phyloP scores from a whole-genome alignment of 2,329 filamentous ascomycete species.

The Stemphylium vesicarium region DNA sequence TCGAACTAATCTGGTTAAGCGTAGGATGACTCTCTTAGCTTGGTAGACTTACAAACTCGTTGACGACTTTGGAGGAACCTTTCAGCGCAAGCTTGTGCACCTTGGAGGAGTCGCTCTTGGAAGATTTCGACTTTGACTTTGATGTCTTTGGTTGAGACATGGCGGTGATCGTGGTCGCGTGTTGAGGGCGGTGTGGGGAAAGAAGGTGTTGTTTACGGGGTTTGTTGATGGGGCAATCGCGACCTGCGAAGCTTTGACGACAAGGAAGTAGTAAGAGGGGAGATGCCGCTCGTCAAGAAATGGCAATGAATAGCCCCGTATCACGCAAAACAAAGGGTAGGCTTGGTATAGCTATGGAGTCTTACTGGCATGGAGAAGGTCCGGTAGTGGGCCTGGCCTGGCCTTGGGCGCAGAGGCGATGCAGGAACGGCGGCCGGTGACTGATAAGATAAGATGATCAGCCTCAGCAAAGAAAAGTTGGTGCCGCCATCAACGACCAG shows the following conservation, averaged over 20 bases:
- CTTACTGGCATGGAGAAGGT: slow-evolving; percentile 4
- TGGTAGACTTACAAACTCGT: slow-evolving; percentile 83
- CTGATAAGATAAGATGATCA: slow-evolving; percentile 33
- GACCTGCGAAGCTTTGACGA: neutral
- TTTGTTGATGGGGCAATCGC: slow-evolving; percentile 42
- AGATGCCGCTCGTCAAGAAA: neutral
- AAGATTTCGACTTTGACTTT: slow-evolving; percentile 43
- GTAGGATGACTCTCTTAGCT: neutral
- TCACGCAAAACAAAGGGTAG: neutral
- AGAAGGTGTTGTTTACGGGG: slow-evolving; percentile 31
- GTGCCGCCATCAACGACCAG: slow-evolving; percentile 3
- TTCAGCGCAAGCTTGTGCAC: slow-evolving; percentile 93
- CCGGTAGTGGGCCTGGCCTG: slow-evolving; percentile 19
- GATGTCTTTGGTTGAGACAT: slow-evolving; percentile 43
- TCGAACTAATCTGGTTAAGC: slow-evolving; percentile 70
- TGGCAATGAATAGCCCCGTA: neutral
- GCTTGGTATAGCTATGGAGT: slow-evolving; percentile 7
- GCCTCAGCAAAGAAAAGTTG: slow-evolving; percentile 12
- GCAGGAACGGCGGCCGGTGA: slow-evolving; percentile 12
- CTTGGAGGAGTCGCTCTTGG: slow-evolving; percentile 75
- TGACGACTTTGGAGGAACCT: slow-evolving; percentile 83
- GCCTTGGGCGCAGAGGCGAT: slow-evolving; percentile 8
- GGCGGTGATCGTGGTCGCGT: slow-evolving; percentile 9
- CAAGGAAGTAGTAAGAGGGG: neutral
- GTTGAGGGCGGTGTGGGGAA: slow-evolving; percentile 6